These are phyloP conservation scores for Lentinula novae-zelandiae DNA, from an alignment of 1,284 basidiomycete genomes.

Conservation along the genomic window DNA sequence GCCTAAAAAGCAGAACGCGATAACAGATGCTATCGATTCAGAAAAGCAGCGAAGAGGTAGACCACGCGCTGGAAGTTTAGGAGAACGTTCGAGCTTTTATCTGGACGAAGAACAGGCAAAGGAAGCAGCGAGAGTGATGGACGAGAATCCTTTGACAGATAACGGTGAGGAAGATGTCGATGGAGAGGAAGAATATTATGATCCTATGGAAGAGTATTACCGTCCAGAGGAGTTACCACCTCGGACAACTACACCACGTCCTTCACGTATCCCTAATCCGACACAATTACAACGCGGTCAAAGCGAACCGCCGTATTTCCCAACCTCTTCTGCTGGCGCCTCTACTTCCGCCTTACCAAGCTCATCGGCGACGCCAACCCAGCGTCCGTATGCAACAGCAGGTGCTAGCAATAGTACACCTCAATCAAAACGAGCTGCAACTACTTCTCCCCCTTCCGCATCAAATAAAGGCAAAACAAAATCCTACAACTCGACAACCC, in stretches of 20 bases:
- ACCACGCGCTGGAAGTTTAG: conserved; percentile 36
- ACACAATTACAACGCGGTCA: conserved; percentile 29
- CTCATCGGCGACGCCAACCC: conserved; percentile 11
- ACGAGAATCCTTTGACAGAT: conserved; percentile 69
- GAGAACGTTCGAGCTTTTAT: conserved; percentile 57
- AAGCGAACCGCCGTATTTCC: conserved; percentile 24
- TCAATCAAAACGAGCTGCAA: conserved; percentile 5
- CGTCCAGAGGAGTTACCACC: conserved; percentile 13
- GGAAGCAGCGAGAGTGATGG: conserved; percentile 51
- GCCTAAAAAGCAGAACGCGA: conserved; percentile 19
- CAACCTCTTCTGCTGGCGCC: conserved; percentile 20
- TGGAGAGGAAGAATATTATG: conserved; percentile 19
- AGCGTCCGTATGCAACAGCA: conserved; percentile 5
- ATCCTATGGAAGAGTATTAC: conserved; percentile 18
- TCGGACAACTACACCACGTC: conserved; percentile 24
- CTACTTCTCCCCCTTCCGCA: conserved; percentile 4
- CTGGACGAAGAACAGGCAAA: conserved; percentile 55
- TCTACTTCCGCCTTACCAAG: conserved; percentile 16
- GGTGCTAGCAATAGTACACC: conserved; percentile 5
- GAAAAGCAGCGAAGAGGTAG: conserved; percentile 35
- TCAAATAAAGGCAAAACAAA: not conserved
- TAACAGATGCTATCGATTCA: conserved; percentile 23
- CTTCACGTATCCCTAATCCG: conserved; percentile 16
- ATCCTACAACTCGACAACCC: conserved; percentile 11
- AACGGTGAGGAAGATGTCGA: conserved; percentile 38